Percentiles rank a stretch among this genome's conserved stretches.
These are phyloP conservation scores for Metarhizium album DNA, from an alignment of 2,329 filamentous ascomycete genomes.

Conservation along the genomic window DNA sequence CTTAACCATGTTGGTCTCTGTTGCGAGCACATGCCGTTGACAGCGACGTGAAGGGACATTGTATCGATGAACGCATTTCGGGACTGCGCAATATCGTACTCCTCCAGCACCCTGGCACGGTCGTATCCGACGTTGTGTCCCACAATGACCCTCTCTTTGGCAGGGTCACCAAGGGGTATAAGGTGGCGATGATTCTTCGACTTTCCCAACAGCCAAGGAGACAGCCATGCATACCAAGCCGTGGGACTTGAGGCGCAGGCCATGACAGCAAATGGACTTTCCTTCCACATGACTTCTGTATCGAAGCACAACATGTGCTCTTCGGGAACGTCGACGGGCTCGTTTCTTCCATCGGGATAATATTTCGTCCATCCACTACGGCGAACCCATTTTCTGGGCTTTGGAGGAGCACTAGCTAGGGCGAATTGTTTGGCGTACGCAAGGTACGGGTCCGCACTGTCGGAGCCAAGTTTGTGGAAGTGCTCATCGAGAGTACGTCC, in stretches of 20 bases:
- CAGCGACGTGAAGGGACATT: constrained; percentile 95
- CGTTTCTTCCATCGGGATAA: constrained; percentile 56
- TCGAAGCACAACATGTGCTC: constrained; percentile 84
- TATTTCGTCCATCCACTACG: constrained; percentile 95
- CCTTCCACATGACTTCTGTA: constrained; percentile 93
- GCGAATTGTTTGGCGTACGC: constrained; percentile 65
- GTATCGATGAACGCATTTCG: constrained; percentile 87
- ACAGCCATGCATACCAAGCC: constrained; percentile 96
- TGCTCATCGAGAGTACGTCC: constrained; percentile 84
- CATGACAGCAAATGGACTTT: constrained; percentile 89
- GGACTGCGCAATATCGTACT: constrained; percentile 76
- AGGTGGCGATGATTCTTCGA: constrained; percentile 67
- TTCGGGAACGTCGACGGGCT: constrained; percentile 64
- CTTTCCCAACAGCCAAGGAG: constrained; percentile 85
- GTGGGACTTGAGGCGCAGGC: constrained; percentile 84
- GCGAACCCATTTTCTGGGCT: constrained; percentile 61
- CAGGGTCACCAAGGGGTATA: constrained; percentile 74
- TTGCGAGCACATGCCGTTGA: constrained; percentile 97
- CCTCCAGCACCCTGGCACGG: constrained; percentile 74
- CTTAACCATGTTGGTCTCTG: constrained; percentile 97
- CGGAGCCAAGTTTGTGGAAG: constrained; percentile 77
- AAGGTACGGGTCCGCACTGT: constrained; percentile 79
- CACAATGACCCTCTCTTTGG: constrained; percentile 64
- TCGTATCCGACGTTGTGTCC: constrained; percentile 97
- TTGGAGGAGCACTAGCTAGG: constrained; percentile 44